phyloP scores from a whole-genome alignment of 306 rosid genomes.

The Acacia melanoxylon region DNA sequence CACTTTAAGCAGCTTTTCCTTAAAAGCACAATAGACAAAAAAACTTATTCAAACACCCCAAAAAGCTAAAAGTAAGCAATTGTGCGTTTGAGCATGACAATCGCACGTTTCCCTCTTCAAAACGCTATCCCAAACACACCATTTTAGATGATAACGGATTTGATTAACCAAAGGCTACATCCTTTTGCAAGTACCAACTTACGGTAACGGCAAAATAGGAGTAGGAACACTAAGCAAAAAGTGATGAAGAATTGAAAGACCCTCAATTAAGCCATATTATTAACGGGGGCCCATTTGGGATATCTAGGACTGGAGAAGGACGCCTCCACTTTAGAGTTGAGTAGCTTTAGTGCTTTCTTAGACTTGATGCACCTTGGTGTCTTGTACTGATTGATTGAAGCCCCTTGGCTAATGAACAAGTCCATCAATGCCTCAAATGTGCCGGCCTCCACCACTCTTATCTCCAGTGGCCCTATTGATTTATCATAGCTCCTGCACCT shows the following conservation, averaged over 20 bases:
- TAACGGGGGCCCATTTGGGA: constrained; percentile 65
- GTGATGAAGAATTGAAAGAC: not conserved
- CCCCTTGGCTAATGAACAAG: constrained; percentile 67
- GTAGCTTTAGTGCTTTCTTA: constrained; percentile 62
- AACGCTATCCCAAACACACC: too few species aligned
- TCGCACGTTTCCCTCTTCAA: too few species aligned
- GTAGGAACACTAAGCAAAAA: not conserved
- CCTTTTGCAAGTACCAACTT: constrained; percentile 34
- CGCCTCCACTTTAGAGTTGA: constrained; percentile 56
- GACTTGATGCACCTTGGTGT: constrained; percentile 87
- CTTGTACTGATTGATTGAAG: constrained; percentile 88
- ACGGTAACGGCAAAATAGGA: constrained; percentile 22
- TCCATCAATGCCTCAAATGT: constrained; percentile 85
- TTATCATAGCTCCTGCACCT: constrained; percentile 66
- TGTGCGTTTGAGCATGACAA: too few species aligned
- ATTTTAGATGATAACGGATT: not conserved
- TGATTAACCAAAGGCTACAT: constrained; percentile 12
- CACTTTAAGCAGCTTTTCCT: too few species aligned
- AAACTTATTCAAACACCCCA: too few species aligned
- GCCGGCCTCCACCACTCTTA: constrained; percentile 79
- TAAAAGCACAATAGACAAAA: too few species aligned
- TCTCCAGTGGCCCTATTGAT: constrained; percentile 80
- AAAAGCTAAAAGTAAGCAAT: too few species aligned
- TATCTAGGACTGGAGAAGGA: constrained; percentile 75
- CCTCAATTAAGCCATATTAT: constrained; percentile 26